A percentile compares a stretch with the other conserved stretches of the same genome.
Evolutionary conservation across 139 green algal genomes (phyloP).

Genomic region (Chlorella sorokiniana): DNA sequence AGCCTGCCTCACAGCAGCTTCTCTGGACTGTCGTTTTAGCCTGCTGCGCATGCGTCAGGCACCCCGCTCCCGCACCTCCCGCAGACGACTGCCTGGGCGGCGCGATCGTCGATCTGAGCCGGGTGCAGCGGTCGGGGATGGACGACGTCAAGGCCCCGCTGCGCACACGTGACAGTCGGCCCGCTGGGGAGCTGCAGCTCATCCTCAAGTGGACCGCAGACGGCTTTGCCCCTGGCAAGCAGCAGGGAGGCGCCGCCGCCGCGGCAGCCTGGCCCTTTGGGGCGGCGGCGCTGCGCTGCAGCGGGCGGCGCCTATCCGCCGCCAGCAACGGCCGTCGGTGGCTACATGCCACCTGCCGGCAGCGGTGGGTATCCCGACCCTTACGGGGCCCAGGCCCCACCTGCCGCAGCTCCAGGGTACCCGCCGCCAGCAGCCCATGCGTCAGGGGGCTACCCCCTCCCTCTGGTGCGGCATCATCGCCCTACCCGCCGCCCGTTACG

Average conservation of each 20-base stretch:
- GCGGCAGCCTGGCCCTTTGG: neutral
- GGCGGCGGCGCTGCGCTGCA: neutral
- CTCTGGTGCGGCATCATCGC: neutral
- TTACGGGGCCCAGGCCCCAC: neutral
- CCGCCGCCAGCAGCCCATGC: neutral
- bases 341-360: neutral
- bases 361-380: neutral
- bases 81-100: conserved; percentile 15
- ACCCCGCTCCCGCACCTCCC: neutral
- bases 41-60: neutral
- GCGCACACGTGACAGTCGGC: neutral
- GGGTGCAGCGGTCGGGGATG: neutral
- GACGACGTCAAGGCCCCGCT: conserved; percentile 7
- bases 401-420: neutral
- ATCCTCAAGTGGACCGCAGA: conserved; percentile 17
- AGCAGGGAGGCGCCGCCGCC: neutral
- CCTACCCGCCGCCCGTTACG: neutral
- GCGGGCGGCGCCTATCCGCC: neutral
- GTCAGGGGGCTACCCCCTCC: too few species aligned
- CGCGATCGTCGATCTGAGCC: neutral
- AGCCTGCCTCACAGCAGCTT: neutral
- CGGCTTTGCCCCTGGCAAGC: neutral
- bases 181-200: conserved; percentile 11
- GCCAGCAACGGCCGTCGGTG: neutral
- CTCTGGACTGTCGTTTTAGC: too few species aligned